These are phyloP conservation scores for Kazachstania taianensis DNA, from an alignment of 805 yeast species.

Conservation along the genomic window DNA sequence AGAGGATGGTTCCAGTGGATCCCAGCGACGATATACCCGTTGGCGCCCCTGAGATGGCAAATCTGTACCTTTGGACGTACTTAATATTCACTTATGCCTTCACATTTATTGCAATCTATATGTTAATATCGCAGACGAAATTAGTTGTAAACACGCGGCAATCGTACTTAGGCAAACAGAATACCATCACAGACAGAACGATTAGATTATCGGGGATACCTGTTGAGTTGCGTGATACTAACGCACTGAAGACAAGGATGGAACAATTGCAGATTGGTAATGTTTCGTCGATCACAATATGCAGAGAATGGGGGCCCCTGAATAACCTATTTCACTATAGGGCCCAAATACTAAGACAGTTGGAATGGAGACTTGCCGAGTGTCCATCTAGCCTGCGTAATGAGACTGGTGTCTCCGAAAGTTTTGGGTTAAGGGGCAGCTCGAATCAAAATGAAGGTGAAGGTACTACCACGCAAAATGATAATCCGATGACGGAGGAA, in stretches of 20 bases:
- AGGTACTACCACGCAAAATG: not conserved
- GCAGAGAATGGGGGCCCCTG: constrained; percentile 76
- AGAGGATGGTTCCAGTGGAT: constrained; percentile 13
- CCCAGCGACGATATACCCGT: constrained; percentile 19
- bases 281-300: constrained; percentile 66
- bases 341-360: constrained; percentile 37
- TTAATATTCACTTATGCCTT: constrained; percentile 80
- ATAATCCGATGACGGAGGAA: constrained; percentile 4
- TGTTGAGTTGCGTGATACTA: constrained; percentile 60
- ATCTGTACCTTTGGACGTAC: constrained; percentile 68
- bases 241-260: constrained; percentile 61
- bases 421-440: constrained; percentile 12
- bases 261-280: constrained; percentile 72
- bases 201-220: constrained; percentile 85
- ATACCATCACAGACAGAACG: constrained; percentile 85
- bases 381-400: constrained; percentile 23
- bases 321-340: constrained; percentile 58
- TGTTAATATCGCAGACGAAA: constrained; percentile 58
- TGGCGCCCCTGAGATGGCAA: constrained; percentile 34
- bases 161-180: constrained; percentile 70
- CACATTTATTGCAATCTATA: constrained; percentile 53
- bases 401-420: constrained; percentile 17
- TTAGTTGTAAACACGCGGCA: constrained; percentile 74
- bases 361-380: constrained; percentile 44
- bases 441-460: not conserved